These are phyloP conservation scores for Hortaea werneckii DNA, from an alignment of 2,329 filamentous ascomycete genomes.

Conservation along the genomic window DNA sequence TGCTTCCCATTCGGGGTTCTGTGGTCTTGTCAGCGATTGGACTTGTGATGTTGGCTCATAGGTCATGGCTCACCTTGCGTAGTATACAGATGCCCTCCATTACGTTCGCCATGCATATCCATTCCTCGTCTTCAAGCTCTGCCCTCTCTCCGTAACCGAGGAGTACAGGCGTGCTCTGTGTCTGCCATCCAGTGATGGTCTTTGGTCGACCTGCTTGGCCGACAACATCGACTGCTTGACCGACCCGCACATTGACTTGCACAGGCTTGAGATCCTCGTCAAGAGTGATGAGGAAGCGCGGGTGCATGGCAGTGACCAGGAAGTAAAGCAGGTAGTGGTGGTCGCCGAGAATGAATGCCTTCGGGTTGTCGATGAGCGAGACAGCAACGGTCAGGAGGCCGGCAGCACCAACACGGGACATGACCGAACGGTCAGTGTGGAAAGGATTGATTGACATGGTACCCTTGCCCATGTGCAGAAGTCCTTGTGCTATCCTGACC, in stretches of 20 bases:
- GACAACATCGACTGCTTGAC: conserved; percentile 95
- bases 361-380: conserved; percentile 80
- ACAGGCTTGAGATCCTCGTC: conserved; percentile 90
- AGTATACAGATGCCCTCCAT: conserved; percentile 93
- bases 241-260: conserved; percentile 91
- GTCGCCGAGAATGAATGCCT: conserved; percentile 64
- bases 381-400: conserved; percentile 84
- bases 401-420: conserved; percentile 82
- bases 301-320: conserved; percentile 92
- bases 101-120: conserved; percentile 80
- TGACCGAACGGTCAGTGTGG: conserved; percentile 93
- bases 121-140: conserved; percentile 95
- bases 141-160: conserved; percentile 91
- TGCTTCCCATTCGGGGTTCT: conserved; percentile 25
- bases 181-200: conserved; percentile 99
- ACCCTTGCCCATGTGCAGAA: conserved; percentile 98
- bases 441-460: conserved; percentile 95
- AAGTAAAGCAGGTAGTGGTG: conserved; percentile 95
- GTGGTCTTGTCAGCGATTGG: not conserved
- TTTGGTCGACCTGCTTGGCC: conserved; percentile 94
- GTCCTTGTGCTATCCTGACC: conserved; percentile 95
- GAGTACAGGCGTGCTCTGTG: conserved; percentile 95
- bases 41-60: conserved; percentile 1
- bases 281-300: conserved; percentile 88
- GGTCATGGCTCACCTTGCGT: conserved; percentile 65